These are phyloP conservation scores for Boechera retrofracta DNA, from an alignment of 345 rosid species.

Conservation along the genomic window DNA sequence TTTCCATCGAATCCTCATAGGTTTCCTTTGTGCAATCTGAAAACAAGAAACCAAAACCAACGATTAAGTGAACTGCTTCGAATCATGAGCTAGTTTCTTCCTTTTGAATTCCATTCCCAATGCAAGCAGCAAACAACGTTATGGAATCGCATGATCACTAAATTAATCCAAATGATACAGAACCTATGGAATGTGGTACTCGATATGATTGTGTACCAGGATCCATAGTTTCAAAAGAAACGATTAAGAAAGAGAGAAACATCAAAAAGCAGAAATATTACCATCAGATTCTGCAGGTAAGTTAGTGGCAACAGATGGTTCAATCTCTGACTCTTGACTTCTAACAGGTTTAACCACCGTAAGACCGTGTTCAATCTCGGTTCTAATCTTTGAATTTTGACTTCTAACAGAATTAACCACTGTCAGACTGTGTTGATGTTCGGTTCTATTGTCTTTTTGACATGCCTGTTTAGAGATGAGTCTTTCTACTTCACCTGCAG, in stretches of 20 bases:
- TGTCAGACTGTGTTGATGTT: not conserved
- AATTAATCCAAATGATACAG: not conserved
- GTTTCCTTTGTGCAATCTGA: slow-evolving; percentile 44
- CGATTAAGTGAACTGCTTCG: not conserved
- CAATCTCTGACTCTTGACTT: slow-evolving; percentile 32
- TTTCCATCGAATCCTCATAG: slow-evolving; percentile 31
- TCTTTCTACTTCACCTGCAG: slow-evolving; percentile 39
- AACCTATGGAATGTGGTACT: not conserved
- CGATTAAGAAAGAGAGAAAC: not conserved
- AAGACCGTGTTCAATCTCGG: not conserved
- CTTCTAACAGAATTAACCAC: slow-evolving; percentile 18
- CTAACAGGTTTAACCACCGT: slow-evolving; percentile 22
- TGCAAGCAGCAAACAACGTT: slow-evolving; percentile 1
- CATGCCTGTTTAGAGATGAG: slow-evolving; percentile 26
- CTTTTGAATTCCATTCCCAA: slow-evolving; percentile 6
- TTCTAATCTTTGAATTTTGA: slow-evolving; percentile 26
- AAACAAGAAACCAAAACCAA: slow-evolving; percentile 24
- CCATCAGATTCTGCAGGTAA: slow-evolving; percentile 40
- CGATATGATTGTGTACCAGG: not conserved
- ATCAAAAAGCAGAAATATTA: slow-evolving; percentile 11
- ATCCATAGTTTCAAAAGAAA: slow-evolving; percentile 13
- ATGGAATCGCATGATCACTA: not conserved
- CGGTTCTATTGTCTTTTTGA: slow-evolving; percentile 20
- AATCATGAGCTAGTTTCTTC: slow-evolving; percentile 6
- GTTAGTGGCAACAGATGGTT: slow-evolving; percentile 28